These are phyloP conservation scores for Dicorynia guianensis DNA, from an alignment of 306 rosid genomes.

Conservation along the genomic window DNA sequence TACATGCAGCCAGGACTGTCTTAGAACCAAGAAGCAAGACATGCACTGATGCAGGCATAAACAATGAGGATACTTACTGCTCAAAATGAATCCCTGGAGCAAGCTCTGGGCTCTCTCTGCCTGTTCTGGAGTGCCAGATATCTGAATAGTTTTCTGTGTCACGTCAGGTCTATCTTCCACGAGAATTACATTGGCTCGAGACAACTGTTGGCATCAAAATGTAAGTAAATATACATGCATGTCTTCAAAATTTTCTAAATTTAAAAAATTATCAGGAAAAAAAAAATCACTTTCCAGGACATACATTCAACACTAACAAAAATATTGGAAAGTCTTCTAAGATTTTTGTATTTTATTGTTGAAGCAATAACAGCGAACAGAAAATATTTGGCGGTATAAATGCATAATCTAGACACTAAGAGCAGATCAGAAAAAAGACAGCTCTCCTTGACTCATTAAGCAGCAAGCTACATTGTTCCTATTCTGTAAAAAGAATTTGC, in stretches of 20 bases:
- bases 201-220: slow-evolving; percentile 64
- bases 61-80: slow-evolving; percentile 68
- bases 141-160: slow-evolving; percentile 80
- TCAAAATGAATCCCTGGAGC: slow-evolving; percentile 95
- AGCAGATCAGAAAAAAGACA: background rate
- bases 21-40: slow-evolving; percentile 21
- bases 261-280: background rate
- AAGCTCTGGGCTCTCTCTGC: slow-evolving; percentile 98
- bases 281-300: background rate
- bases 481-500: background rate
- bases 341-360: background rate
- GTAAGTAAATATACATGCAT: slow-evolving; percentile 25
- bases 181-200: slow-evolving; percentile 91
- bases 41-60: background rate
- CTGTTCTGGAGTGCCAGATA: slow-evolving; percentile 96
- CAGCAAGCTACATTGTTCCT: background rate
- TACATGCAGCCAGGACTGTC: background rate
- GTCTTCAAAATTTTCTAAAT: slow-evolving; percentile 21
- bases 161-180: slow-evolving; percentile 85
- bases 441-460: background rate
- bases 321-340: background rate
- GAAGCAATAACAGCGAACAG: background rate
- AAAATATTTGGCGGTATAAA: too few species aligned
- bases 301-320: background rate
- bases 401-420: slow-evolving; percentile 5